phyloP scores from a whole-genome alignment of 225 moss, liverwort and hornwort genomes.

The Pseudoscleropodium purum region DNA sequence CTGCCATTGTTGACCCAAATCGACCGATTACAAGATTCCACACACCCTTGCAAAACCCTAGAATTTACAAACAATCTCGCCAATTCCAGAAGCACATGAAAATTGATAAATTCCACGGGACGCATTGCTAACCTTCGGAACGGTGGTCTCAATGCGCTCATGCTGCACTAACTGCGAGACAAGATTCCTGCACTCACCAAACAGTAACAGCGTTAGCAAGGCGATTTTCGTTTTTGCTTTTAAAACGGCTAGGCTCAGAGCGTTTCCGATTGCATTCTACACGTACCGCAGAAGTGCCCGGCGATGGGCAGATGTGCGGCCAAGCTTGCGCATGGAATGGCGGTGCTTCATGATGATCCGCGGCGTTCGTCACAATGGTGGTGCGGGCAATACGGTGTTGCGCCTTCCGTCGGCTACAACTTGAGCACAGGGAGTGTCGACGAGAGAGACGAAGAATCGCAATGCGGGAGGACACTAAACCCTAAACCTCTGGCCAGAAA shows the following conservation, averaged over 20 bases:
- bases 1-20: not conserved
- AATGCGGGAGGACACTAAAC: not conserved
- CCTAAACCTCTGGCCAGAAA: not conserved
- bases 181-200: slow-evolving; percentile 49
- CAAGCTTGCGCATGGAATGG: slow-evolving; percentile 84
- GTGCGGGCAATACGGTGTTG: not conserved
- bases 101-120: not conserved
- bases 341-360: slow-evolving; percentile 70
- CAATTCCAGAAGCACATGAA: not conserved
- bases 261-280: not conserved
- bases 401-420: not conserved
- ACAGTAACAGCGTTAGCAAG: not conserved
- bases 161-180: slow-evolving; percentile 93
- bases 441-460: not conserved
- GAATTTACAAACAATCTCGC: not conserved
- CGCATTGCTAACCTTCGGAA: slow-evolving; percentile 57
- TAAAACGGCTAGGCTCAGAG: not conserved
- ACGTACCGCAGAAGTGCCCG: slow-evolving; percentile 71
- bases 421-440: not conserved
- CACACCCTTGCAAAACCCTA: not conserved
- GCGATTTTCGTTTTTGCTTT: not conserved
- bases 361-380: not conserved
- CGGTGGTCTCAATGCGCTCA: slow-evolving; percentile 88
- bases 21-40: not conserved
- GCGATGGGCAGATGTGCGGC: slow-evolving; percentile 78